These are phyloP conservation scores for Albifimbria verrucaria DNA, from an alignment of 2,329 filamentous ascomycete genomes.

Conservation along the genomic window DNA sequence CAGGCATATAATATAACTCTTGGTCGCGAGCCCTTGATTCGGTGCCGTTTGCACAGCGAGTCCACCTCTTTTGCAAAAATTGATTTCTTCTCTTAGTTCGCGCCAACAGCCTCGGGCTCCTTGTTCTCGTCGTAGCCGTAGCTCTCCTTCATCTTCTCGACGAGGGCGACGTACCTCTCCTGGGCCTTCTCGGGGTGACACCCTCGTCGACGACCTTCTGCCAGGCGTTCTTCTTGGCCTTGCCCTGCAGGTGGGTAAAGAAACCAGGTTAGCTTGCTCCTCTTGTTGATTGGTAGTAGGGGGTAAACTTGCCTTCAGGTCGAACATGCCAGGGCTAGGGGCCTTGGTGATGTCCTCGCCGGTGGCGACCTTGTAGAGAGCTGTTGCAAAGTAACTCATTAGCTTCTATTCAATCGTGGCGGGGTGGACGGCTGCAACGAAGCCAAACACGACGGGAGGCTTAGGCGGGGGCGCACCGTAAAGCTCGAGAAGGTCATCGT, in stretches of 20 bases:
- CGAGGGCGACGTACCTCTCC: constrained; percentile 69
- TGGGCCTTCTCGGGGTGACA: constrained; percentile 65
- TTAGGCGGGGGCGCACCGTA: constrained; percentile 45
- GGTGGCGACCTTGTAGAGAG: constrained; percentile 55
- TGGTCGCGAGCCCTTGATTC: too few relatives aligned
- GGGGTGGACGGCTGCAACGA: constrained; percentile 3
- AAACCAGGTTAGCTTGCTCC: neutral
- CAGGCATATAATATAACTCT: too few relatives aligned
- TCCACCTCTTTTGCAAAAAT: too few relatives aligned
- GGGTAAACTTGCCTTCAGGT: constrained; percentile 54
- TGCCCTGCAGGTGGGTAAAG: constrained; percentile 57
- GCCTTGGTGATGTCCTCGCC: constrained; percentile 57
- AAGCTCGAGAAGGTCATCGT: constrained; percentile 62
- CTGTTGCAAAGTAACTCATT: too few relatives aligned
- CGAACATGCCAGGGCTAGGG: constrained; percentile 63
- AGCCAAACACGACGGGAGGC: neutral
- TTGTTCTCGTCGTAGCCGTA: constrained; percentile 66
- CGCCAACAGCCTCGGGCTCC: constrained; percentile 55
- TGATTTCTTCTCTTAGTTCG: too few relatives aligned
- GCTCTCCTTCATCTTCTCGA: constrained; percentile 68
- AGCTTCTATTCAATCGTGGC: too few relatives aligned
- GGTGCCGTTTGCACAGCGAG: too few relatives aligned
- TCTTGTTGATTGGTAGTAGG: neutral
- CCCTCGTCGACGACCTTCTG: constrained; percentile 64
- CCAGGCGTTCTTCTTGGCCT: constrained; percentile 80